Percentiles rank a stretch among this genome's conserved stretches.
Conservation (phyloP, 2,329 filamentous ascomycete genomes). For the Fusarium humuli region DNA sequence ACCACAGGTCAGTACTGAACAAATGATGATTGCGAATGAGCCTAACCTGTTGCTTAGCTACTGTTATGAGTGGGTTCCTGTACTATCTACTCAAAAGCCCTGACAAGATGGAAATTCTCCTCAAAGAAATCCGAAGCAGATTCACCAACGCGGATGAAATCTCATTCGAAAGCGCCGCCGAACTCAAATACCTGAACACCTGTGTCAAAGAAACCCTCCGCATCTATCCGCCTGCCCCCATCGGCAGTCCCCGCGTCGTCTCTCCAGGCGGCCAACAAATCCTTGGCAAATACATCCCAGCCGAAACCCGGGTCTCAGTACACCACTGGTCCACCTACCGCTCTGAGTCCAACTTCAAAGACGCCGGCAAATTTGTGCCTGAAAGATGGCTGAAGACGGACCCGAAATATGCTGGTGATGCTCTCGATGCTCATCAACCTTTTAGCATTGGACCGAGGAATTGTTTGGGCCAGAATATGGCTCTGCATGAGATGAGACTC, state of each 20-base stretch:
- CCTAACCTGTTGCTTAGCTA: background rate
- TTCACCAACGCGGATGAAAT: background rate
- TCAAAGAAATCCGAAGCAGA: background rate
- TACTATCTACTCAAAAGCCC: constrained; percentile 2
- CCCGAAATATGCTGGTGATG: background rate
- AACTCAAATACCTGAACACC: constrained; percentile 14
- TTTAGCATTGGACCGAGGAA: constrained; percentile 8
- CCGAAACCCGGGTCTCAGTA: background rate
- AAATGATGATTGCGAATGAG: fast-evolving
- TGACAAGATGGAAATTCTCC: background rate
- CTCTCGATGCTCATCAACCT: constrained; percentile 12
- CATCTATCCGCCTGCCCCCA: constrained; percentile 4
- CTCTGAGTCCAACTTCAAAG: constrained; percentile 15
- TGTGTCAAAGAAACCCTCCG: constrained; percentile 7
- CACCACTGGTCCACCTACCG: constrained; percentile 23
- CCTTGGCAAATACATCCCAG: constrained; percentile 9
- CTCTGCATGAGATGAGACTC: constrained; percentile 27
- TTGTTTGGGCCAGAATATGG: constrained; percentile 17
- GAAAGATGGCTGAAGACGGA: constrained; percentile 25
- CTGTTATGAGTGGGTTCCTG: constrained; percentile 1
- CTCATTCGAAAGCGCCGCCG: background rate
- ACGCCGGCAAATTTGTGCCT: background rate
- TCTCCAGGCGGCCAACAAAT: constrained; percentile 2
- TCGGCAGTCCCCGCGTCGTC: constrained; percentile 14
- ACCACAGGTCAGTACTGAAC: constrained; percentile 6